Evolutionary conservation across 495 filamentous ascomycete species (phyloP).

Genomic region (Tuber borchii): DNA sequence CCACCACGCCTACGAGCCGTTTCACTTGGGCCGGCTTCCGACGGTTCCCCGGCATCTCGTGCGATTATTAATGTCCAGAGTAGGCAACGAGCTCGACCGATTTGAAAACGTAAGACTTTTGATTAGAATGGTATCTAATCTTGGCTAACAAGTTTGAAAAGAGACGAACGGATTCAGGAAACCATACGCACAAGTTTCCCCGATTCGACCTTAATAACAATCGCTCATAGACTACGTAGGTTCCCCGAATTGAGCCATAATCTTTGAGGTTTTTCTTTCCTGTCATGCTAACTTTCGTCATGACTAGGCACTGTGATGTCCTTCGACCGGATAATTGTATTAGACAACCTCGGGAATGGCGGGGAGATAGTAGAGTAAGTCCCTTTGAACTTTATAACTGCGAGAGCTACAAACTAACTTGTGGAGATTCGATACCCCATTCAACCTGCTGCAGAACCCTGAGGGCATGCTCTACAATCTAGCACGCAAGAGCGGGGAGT

Average conservation of each 20-base stretch:
- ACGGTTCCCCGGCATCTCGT: conserved; percentile 15
- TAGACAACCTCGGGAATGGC: conserved; percentile 33
- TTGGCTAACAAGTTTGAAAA: conserved; percentile 12
- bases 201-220: conserved; percentile 31
- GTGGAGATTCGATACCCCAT: conserved; percentile 30
- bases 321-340: conserved; percentile 32
- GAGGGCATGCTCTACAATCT: conserved; percentile 18
- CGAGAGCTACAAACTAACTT: conserved; percentile 9
- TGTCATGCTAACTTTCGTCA: neutral
- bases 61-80: conserved; percentile 6
- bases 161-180: conserved; percentile 33
- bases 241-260: neutral
- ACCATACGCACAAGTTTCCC: conserved; percentile 28
- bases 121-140: conserved; percentile 4
- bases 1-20: neutral
- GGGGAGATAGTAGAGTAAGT: conserved; percentile 37
- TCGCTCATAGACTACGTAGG: conserved; percentile 30
- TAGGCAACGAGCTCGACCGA: conserved; percentile 36
- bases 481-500: conserved; percentile 32
- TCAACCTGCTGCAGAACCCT: conserved; percentile 27
- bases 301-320: conserved; percentile 32
- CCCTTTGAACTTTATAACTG: neutral
- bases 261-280: neutral
- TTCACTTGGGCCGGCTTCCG: conserved; percentile 5
- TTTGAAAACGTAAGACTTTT: conserved; percentile 27